Evolutionary conservation across 208 protist species (phyloP).

Genomic region (Blechomonas ayalai): DNA sequence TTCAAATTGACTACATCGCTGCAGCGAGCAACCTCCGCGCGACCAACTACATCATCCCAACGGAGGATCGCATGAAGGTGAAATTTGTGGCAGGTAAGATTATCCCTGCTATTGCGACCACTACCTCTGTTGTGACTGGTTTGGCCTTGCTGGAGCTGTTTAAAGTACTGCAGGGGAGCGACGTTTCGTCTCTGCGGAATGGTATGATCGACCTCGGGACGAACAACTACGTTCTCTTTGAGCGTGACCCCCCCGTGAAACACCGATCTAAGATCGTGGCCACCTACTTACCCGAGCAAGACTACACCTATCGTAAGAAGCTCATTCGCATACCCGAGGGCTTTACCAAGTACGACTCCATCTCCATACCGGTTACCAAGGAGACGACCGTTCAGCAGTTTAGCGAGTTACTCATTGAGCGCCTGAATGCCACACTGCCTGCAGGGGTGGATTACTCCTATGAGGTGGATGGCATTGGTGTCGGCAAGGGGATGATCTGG

Average conservation of each 20-base stretch:
- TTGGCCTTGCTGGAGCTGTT: constrained; percentile 97
- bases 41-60: constrained; percentile 89
- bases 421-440: constrained; percentile 46
- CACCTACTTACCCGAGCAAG: constrained; percentile 82
- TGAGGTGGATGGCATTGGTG: constrained; percentile 74
- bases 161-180: constrained; percentile 92
- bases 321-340: constrained; percentile 71
- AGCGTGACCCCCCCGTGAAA: constrained; percentile 68
- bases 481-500: constrained; percentile 81
- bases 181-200: constrained; percentile 66
- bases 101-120: constrained; percentile 99
- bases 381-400: constrained; percentile 72
- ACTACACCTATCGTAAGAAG: constrained; percentile 85
- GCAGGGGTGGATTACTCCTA: constrained; percentile 23
- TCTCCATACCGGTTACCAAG: constrained; percentile 51
- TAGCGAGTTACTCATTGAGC: constrained; percentile 25
- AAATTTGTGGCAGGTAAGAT: constrained; percentile 98
- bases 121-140: constrained; percentile 98
- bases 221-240: constrained; percentile 88
- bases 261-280: constrained; percentile 57
- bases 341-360: constrained; percentile 85
- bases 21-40: constrained; percentile 91
- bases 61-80: constrained; percentile 79
- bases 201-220: constrained; percentile 86
- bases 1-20: constrained; percentile 95